Percentiles rank a stretch among this genome's conserved stretches.
phyloP scores from a whole-genome alignment of 495 filamentous ascomycete species.

The Daldinia vernicosa region DNA sequence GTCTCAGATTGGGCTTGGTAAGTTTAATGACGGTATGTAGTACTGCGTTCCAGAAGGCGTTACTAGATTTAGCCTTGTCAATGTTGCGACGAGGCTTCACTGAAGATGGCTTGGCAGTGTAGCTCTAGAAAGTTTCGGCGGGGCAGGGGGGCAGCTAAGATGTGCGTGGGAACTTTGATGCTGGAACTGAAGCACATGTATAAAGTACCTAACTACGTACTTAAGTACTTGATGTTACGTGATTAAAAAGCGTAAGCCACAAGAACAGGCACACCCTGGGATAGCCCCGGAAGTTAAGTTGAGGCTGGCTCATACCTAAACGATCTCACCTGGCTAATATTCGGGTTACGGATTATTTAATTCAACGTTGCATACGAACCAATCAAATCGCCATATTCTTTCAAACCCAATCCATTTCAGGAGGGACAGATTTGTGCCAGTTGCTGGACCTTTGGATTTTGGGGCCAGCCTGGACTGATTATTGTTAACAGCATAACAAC shows the following conservation, averaged over 20 bases:
- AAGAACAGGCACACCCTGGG: neutral
- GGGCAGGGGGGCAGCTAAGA: conserved; percentile 49
- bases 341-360: conserved; percentile 38
- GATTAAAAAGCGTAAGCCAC: conserved; percentile 15
- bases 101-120: conserved; percentile 1
- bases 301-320: conserved; percentile 1
- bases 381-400: conserved; percentile 19
- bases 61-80: conserved; percentile 6
- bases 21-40: neutral
- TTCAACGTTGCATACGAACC: conserved; percentile 7
- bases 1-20: neutral
- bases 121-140: conserved; percentile 50
- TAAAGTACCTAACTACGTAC: neutral
- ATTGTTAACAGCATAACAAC: conserved; percentile 20
- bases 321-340: conserved; percentile 13
- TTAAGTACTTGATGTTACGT: neutral
- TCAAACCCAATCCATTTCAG: conserved; percentile 38
- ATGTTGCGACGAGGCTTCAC: conserved; percentile 34
- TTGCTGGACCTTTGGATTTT: conserved; percentile 20
- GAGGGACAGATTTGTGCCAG: conserved; percentile 48
- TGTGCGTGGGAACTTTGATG: neutral
- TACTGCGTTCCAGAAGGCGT: neutral
- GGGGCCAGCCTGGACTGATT: conserved; percentile 35
- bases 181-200: no score
- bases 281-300: conserved; percentile 5